A percentile compares a stretch with the other conserved stretches of the same genome.
These are phyloP conservation scores for Salix caprea DNA, from an alignment of 345 rosid genomes.

Conservation along the genomic window DNA sequence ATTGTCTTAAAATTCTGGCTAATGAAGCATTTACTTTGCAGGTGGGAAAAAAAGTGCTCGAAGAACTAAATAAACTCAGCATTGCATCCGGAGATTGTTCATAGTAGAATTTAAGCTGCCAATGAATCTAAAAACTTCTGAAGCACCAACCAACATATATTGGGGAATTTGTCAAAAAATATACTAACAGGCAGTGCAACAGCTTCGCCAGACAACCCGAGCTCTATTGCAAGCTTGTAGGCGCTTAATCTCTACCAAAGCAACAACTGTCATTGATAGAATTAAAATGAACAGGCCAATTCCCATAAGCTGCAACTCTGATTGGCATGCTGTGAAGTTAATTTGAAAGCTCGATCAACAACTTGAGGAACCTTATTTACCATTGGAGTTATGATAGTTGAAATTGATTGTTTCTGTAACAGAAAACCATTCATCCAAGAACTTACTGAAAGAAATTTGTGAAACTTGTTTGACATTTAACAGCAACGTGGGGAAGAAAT, in stretches of 20 bases:
- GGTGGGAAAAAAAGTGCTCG: too few relatives aligned
- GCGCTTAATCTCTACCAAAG: constrained; percentile 42
- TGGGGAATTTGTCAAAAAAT: constrained; percentile 31
- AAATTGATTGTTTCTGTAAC: too few relatives aligned
- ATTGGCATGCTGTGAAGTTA: too few relatives aligned
- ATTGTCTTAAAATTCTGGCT: too few relatives aligned
- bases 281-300: constrained; percentile 56
- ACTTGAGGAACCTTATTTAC: too few relatives aligned
- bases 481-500: too few relatives aligned
- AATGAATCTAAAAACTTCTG: constrained; percentile 25
- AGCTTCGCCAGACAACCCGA: neutral
- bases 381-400: too few relatives aligned
- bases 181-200: constrained; percentile 4
- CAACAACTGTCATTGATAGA: constrained; percentile 59
- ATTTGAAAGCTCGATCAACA: too few relatives aligned
- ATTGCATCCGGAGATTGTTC: constrained; percentile 23
- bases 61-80: constrained; percentile 26
- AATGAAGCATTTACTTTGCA: too few relatives aligned
- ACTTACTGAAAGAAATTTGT: too few relatives aligned
- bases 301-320: constrained; percentile 53
- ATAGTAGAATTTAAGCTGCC: constrained; percentile 38
- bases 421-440: too few relatives aligned
- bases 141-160: constrained; percentile 21
- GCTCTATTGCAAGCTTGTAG: neutral
- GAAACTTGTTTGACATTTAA: too few relatives aligned